A percentile compares a stretch with the other conserved stretches of the same genome.
Conservation (phyloP, 495 filamentous ascomycete genomes). For the Pyrenula aspistea region DNA sequence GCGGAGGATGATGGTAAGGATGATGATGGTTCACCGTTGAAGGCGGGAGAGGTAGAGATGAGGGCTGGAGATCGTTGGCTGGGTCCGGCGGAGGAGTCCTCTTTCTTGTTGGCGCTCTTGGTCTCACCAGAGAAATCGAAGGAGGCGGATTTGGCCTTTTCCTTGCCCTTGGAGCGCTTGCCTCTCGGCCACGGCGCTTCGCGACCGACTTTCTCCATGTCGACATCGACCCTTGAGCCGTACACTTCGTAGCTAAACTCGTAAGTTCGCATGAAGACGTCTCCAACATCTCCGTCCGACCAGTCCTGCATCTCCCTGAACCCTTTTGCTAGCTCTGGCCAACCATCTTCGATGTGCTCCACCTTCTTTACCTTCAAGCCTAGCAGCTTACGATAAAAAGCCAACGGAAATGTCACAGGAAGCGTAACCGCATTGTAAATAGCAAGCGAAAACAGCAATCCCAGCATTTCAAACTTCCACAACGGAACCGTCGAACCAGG, state of each 20-base stretch:
- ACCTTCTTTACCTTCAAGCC: constrained; percentile 49
- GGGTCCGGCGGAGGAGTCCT: neutral
- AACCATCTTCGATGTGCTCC: constrained; percentile 73
- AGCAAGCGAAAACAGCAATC: constrained; percentile 78
- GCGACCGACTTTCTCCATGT: constrained; percentile 37
- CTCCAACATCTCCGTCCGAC: constrained; percentile 68
- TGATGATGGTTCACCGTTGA: neutral
- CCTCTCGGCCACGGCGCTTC: constrained; percentile 26
- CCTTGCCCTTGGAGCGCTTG: neutral
- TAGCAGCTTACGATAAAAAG: constrained; percentile 72
- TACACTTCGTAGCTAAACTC: constrained; percentile 69
- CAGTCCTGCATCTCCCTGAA: constrained; percentile 60
- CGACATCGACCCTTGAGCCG: constrained; percentile 39
- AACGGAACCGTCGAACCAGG: constrained; percentile 67
- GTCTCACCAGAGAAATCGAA: constrained; percentile 5
- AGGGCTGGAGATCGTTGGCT: neutral
- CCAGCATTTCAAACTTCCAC: constrained; percentile 85
- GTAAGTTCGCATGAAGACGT: constrained; percentile 70
- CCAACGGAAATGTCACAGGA: constrained; percentile 74
- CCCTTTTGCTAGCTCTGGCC: constrained; percentile 66
- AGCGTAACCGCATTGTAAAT: constrained; percentile 88
- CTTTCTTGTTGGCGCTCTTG: constrained; percentile 9
- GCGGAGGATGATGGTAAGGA: constrained; percentile 16
- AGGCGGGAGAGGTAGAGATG: constrained; percentile 3
- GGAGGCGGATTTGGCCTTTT: constrained; percentile 1